These are phyloP conservation scores for Ramaria rubella DNA, from an alignment of 768 basidiomycete genomes.

Conservation along the genomic window DNA sequence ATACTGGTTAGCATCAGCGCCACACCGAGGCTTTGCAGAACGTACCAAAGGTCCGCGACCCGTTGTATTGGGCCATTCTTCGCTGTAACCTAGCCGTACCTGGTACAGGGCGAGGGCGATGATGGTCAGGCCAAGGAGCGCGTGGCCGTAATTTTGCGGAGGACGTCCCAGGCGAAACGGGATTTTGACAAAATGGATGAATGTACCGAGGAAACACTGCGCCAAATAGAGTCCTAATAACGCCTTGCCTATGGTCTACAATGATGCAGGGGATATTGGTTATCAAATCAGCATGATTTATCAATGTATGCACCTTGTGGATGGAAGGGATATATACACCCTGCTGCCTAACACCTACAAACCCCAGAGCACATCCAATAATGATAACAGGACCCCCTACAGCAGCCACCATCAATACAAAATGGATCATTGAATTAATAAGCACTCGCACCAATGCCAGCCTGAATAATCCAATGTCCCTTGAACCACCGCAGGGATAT, in stretches of 20 bases:
- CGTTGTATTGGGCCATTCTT: constrained; percentile 44
- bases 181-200: constrained; percentile 49
- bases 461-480: constrained; percentile 46
- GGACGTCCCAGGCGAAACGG: constrained; percentile 33
- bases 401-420: constrained; percentile 9
- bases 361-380: constrained; percentile 39
- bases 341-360: constrained; percentile 32
- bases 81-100: constrained; percentile 39
- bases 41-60: constrained; percentile 32
- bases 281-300: neutral
- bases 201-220: constrained; percentile 43
- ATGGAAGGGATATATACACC: constrained; percentile 36
- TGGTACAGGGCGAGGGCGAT: constrained; percentile 46
- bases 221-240: constrained; percentile 44
- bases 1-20: neutral
- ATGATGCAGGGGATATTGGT: neutral
- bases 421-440: neutral
- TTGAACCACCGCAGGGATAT: constrained; percentile 46
- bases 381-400: constrained; percentile 40
- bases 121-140: constrained; percentile 43
- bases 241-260: constrained; percentile 40
- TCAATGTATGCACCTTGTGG: constrained; percentile 38
- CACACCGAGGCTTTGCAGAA: neutral
- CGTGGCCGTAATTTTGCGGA: constrained; percentile 53
- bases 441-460: constrained; percentile 37